Base-by-base conservation (phyloP, 1,284 basidiomycete species). In the Xerocomus amazonicus region DNA sequence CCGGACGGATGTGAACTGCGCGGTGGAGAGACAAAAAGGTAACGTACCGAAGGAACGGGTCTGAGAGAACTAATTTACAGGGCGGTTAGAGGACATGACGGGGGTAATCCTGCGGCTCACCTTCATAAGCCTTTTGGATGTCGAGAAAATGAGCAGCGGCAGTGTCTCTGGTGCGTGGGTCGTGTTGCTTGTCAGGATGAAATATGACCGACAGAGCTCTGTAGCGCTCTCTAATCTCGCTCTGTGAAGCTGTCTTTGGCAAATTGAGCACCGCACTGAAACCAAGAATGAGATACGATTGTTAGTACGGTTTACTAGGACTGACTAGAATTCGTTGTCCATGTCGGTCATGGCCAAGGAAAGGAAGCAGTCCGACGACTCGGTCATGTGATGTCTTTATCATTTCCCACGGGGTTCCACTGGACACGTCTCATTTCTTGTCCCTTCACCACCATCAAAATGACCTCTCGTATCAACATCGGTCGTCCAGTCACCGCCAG, bases 401-500 rank as follows among this genome's bases (percentile, higher is more conserved):
- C 10, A 45, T 35, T 57, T 58, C 56, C 33, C 58, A 60, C 56
- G 55, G 34, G 3, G 7, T 9, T 23, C 19, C 3, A 33, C 43
- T 9, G 56, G 55, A 52, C 56, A 57, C 56, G 56, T 57, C 57
- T 12, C 4, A 13, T 23, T 23, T 23, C 19, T 23, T 23, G 32
- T 4, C 35, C 43, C 43, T 32, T 12, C n/a, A 39, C 28, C 35
- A 43, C 26, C 10, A 53, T 67, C 71, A 69, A 23, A 23, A 91
- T 90, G 89, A 78, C 87, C 61, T 87, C 86, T 62, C 83, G 88
- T 69, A 91, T 91, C 68, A 86, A 74, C 71, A 88, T 91, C 58
- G 84, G 80, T 58, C 88, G 88, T 60, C 87, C 87, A 42, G 77
- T 82, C 55, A 69, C 76, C 51, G 70, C 76, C 58, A 75, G 74